phyloP scores from a whole-genome alignment of 208 protist species.

The Trypanosoma cruzi region DNA sequence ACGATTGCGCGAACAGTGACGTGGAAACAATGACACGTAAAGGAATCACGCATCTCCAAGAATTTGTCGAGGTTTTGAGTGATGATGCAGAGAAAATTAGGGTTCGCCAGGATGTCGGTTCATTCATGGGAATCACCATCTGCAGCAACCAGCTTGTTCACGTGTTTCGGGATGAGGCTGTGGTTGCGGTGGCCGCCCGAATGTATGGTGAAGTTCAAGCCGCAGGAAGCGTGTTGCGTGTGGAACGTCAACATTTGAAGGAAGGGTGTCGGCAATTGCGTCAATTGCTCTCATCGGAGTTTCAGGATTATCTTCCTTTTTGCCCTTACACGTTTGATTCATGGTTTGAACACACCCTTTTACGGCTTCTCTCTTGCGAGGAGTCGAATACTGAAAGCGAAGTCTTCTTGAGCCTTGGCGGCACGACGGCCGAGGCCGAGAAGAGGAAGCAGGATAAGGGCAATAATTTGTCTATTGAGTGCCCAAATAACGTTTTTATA shows the following conservation, averaged over 20 bases:
- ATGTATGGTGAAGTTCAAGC: constrained; percentile 31
- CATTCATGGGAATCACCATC: constrained; percentile 65
- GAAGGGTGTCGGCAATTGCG: constrained; percentile 52
- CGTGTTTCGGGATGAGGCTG: constrained; percentile 78
- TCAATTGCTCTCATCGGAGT: constrained; percentile 63
- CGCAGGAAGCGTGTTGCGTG: constrained; percentile 10
- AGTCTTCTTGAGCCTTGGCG: not conserved
- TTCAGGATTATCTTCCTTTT: constrained; percentile 65
- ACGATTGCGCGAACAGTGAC: constrained; percentile 34
- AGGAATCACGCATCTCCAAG: constrained; percentile 40
- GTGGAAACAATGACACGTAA: constrained; percentile 31
- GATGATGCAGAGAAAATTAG: constrained; percentile 19
- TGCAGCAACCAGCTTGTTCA: constrained; percentile 91
- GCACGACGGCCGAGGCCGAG: not conserved
- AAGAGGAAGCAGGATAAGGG: not conserved
- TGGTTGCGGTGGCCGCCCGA: constrained; percentile 62
- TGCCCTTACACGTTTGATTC: constrained; percentile 55
- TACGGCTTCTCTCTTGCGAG: constrained; percentile 33
- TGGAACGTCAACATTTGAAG: constrained; percentile 42
- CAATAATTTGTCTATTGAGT: not conserved
- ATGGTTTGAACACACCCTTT: constrained; percentile 66
- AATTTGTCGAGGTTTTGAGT: constrained; percentile 40
- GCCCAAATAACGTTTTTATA: not conserved
- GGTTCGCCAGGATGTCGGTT: constrained; percentile 38
- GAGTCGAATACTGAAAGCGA: constrained; percentile 11